These are phyloP conservation scores for Podospora australis DNA, from an alignment of 495 filamentous ascomycete species.

Conservation along the genomic window DNA sequence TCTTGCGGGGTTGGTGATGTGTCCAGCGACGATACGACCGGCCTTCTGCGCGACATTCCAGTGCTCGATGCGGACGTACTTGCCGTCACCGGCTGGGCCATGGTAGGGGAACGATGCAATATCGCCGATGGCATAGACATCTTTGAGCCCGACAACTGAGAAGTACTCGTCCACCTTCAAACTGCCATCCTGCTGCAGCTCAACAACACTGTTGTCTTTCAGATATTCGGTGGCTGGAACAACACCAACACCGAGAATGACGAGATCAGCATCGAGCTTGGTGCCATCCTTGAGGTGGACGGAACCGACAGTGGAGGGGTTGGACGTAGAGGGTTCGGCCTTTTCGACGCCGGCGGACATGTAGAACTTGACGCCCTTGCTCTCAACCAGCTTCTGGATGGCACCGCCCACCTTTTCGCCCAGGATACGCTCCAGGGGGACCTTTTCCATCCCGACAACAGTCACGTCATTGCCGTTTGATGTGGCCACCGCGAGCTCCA, in stretches of 20 bases:
- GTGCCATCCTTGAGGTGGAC: conserved; percentile 85
- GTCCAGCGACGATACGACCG: conserved; percentile 66
- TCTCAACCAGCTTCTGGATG: conserved; percentile 69
- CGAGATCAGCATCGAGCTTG: conserved; percentile 75
- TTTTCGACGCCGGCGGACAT: conserved; percentile 74
- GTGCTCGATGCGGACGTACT: conserved; percentile 75
- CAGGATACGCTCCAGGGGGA: conserved; percentile 82
- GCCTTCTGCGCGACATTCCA: conserved; percentile 97
- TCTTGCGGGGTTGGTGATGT: conserved; percentile 62
- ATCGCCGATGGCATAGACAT: conserved; percentile 91
- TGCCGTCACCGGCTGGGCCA: conserved; percentile 73
- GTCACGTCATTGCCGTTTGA: conserved; percentile 70
- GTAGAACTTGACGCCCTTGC: conserved; percentile 81
- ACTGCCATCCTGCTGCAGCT: conserved; percentile 74
- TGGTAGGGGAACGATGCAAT: conserved; percentile 94
- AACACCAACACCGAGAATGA: conserved; percentile 87
- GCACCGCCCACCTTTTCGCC: conserved; percentile 74
- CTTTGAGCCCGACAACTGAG: conserved; percentile 60
- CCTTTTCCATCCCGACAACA: conserved; percentile 88
- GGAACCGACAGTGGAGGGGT: conserved; percentile 64
- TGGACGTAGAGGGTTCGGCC: conserved; percentile 59
- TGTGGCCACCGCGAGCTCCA: conserved; percentile 84
- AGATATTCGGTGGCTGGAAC: conserved; percentile 80
- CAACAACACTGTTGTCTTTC: conserved; percentile 58
- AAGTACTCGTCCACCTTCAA: conserved; percentile 72